These are phyloP conservation scores for Gonium pectorale DNA, from an alignment of 139 green algal genomes.

Conservation along the genomic window DNA sequence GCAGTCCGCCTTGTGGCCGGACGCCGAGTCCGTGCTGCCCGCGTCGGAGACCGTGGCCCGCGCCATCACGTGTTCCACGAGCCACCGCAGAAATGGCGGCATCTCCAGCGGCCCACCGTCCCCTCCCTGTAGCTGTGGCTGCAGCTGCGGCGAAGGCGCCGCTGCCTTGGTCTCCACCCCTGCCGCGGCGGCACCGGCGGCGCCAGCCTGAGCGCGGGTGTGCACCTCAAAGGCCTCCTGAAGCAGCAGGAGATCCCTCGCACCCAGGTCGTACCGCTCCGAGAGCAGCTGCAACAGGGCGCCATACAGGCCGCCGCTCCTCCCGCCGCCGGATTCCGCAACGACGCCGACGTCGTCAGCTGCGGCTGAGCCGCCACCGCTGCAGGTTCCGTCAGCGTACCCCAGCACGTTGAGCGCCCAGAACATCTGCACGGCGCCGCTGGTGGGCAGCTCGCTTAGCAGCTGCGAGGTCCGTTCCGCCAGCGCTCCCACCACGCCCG, in stretches of 20 bases:
- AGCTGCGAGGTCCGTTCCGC: constrained; percentile 1
- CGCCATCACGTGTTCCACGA: not conserved
- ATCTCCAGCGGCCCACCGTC: too few relatives aligned
- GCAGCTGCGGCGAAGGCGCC: too few relatives aligned
- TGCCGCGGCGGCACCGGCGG: too few relatives aligned
- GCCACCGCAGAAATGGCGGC: constrained; percentile 13
- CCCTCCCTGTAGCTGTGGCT: too few relatives aligned
- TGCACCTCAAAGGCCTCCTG: constrained; percentile 10
- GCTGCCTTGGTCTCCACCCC: too few relatives aligned
- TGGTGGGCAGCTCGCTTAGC: not conserved
- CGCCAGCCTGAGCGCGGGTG: too few relatives aligned
- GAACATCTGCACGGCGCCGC: not conserved
- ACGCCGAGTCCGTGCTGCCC: too few relatives aligned
- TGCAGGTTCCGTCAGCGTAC: not conserved
- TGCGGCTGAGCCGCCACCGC: not conserved
- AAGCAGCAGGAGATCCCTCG: constrained; percentile 26
- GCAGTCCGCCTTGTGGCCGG: too few relatives aligned
- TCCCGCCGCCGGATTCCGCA: not conserved
- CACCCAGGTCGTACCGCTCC: not conserved
- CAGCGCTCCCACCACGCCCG: not conserved
- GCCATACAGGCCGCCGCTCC: not conserved
- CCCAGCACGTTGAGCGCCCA: not conserved
- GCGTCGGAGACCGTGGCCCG: too few relatives aligned
- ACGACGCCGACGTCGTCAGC: too few relatives aligned
- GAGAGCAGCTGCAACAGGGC: constrained; percentile 28